These are phyloP conservation scores for Paecilomyces formosus DNA, from an alignment of 2,329 filamentous ascomycete species.

Conservation along the genomic window DNA sequence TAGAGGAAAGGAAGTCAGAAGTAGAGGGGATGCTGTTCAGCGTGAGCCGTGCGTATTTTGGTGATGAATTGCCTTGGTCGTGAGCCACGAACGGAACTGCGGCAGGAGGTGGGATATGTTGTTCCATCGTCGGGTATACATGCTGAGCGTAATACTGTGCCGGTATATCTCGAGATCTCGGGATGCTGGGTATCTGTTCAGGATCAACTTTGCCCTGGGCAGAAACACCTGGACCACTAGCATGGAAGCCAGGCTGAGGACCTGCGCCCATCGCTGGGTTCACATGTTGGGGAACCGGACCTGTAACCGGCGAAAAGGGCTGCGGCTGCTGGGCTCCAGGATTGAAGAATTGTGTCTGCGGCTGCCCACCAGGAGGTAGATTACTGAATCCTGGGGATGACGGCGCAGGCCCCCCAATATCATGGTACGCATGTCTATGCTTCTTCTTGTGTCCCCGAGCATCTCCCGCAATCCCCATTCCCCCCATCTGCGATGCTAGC, in stretches of 20 bases:
- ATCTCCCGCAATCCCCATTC: slow-evolving; percentile 58
- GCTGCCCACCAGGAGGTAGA: slow-evolving; percentile 52
- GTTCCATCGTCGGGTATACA: slow-evolving; percentile 92
- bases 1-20: slow-evolving; percentile 69
- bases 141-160: slow-evolving; percentile 80
- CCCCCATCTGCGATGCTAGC: slow-evolving; percentile 63
- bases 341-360: slow-evolving; percentile 54
- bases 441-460: slow-evolving; percentile 67
- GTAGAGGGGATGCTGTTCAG: slow-evolving; percentile 88
- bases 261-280: slow-evolving; percentile 13
- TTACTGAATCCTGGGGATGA: slow-evolving; percentile 61
- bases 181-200: slow-evolving; percentile 88
- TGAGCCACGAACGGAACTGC: slow-evolving; percentile 84
- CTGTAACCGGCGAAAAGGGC: slow-evolving; percentile 21
- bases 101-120: slow-evolving; percentile 82
- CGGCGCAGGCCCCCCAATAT: slow-evolving; percentile 61
- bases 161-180: slow-evolving; percentile 70
- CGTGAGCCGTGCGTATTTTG: slow-evolving; percentile 84
- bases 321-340: slow-evolving; percentile 36
- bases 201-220: slow-evolving; percentile 73
- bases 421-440: slow-evolving; percentile 87
- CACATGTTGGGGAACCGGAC: slow-evolving; percentile 9
- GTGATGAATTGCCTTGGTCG: slow-evolving; percentile 94
- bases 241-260: slow-evolving; percentile 25
- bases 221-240: slow-evolving; percentile 48